A percentile compares a stretch with the other conserved stretches of the same genome.
phyloP scores from a whole-genome alignment of 148 eudicot species.

The Mesembryanthemum crystallinum region DNA sequence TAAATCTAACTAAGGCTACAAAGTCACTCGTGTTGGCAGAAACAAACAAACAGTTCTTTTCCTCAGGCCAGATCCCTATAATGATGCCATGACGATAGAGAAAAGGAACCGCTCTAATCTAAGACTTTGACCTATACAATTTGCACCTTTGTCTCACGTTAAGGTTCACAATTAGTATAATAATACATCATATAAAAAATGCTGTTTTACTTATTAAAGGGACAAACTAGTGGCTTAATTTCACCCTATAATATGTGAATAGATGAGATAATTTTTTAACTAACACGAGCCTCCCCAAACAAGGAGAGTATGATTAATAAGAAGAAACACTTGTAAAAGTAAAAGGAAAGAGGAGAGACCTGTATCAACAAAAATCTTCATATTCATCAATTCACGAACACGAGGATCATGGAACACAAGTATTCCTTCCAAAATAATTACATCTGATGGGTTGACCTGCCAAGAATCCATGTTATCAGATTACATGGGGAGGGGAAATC shows the following conservation, averaged over 20 bases:
- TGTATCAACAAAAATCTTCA: conserved; percentile 99
- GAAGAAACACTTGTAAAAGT: conserved; percentile 8
- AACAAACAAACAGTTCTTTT: not conserved
- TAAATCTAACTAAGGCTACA: not conserved
- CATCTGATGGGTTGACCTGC: conserved; percentile 98
- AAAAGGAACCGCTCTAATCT: not conserved
- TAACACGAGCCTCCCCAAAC: not conserved
- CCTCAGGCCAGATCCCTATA: not conserved
- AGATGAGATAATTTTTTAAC: not conserved
- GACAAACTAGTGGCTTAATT: not conserved
- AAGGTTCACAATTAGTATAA: not conserved
- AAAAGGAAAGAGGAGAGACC: conserved; percentile 53
- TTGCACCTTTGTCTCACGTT: not conserved
- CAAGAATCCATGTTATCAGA: conserved; percentile 19
- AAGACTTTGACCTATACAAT: not conserved
- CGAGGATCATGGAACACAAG: conserved; percentile 91
- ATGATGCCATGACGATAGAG: not conserved
- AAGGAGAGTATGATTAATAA: not conserved
- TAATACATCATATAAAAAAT: not conserved
- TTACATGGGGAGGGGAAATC: not conserved
- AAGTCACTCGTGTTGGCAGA: not conserved
- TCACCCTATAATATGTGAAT: not conserved
- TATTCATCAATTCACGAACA: conserved; percentile 81
- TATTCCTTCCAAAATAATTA: conserved; percentile 93
- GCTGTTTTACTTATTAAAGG: not conserved